Evolutionary conservation across 2,329 filamentous ascomycete species (phyloP), one percentile per base, ranked within the genome.

Genomic region (Fusarium siculi): DNA sequence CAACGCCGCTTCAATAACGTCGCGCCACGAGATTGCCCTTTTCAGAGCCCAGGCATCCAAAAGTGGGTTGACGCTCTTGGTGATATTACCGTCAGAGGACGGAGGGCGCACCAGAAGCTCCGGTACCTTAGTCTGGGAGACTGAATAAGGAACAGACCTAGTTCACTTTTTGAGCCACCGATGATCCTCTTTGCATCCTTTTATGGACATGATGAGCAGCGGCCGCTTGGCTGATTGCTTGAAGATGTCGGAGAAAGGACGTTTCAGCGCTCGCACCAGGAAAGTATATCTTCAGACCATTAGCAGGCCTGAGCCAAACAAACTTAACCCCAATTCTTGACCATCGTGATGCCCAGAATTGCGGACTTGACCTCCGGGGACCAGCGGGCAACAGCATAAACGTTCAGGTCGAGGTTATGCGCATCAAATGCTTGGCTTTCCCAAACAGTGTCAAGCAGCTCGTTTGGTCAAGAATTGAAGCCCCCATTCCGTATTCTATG

Each of bases 11-110:
- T 47, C 54, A 46, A 67, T 58, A 68, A 73, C 66, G 62, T 72
- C 55, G 57, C 71, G 71, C 71, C 71, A 74, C 70, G 42, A 40
- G n/a, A 57, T 47, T 71, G 21, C 66, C 57, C 47, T 64, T 60
- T 28, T 23, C 23, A 62, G 67, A 70, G 39, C n/a, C 11, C 21
- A 21, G 36, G 39, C 28, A 25, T 25, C 58, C 44, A 36, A 30
- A 54, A 28, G 52, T 23, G 30, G 36, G 37, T 42, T 47, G 65
- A 30, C 40, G 42, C n/a, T 46, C 39, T n/a, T 67, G 55, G 28
- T 49, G 58, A 42, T 50, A 58, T 39, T 34, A 53, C 67, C 66
- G 49, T 44, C 50, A 40, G 34, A 43, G 34, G 37, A 55, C 43
- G 57, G 54, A 63, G 34, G 21, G 42, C 43, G 54, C 34, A 58